phyloP scores from a whole-genome alignment of 1,284 basidiomycete genomes.

The Megacollybia platyphylla region DNA sequence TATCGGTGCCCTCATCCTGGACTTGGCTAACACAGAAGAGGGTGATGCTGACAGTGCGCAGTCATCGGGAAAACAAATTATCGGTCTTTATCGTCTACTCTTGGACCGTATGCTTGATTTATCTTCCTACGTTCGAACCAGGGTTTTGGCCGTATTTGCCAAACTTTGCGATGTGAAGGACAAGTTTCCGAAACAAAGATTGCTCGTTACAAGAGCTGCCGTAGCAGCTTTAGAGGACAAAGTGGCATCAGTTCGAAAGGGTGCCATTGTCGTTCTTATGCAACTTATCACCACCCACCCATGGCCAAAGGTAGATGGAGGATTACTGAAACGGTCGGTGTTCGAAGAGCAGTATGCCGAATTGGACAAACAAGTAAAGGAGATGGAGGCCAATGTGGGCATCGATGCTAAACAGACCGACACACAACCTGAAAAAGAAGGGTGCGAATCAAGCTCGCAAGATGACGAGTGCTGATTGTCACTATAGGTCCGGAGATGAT shows the following conservation, averaged over 20 bases:
- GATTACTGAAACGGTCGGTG: constrained; percentile 59
- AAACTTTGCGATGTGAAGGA: constrained; percentile 62
- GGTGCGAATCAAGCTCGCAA: constrained; percentile 11
- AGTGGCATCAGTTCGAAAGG: constrained; percentile 77
- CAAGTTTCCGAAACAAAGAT: constrained; percentile 83
- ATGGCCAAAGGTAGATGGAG: constrained; percentile 62
- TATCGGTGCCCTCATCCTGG: constrained; percentile 70
- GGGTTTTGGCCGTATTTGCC: constrained; percentile 70
- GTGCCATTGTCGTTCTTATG: constrained; percentile 68
- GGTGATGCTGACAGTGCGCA: constrained; percentile 38
- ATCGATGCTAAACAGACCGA: constrained; percentile 39
- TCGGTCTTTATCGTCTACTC: constrained; percentile 73
- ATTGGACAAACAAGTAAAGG: constrained; percentile 50
- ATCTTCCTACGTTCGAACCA: constrained; percentile 85
- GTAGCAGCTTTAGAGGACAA: constrained; percentile 86
- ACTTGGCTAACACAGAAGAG: constrained; percentile 53
- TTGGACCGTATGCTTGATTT: constrained; percentile 83
- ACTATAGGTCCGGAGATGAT: constrained; percentile 12
- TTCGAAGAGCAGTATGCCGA: constrained; percentile 70
- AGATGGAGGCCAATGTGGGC: constrained; percentile 39
- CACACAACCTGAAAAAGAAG: constrained; percentile 18
- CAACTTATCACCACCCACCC: constrained; percentile 85
- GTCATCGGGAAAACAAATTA: constrained; percentile 73
- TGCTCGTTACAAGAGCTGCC: constrained; percentile 66
- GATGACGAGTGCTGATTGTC: too few species aligned